Evolutionary conservation across 331 rosid species (phyloP).

Genomic region (Acacia pycnantha): DNA sequence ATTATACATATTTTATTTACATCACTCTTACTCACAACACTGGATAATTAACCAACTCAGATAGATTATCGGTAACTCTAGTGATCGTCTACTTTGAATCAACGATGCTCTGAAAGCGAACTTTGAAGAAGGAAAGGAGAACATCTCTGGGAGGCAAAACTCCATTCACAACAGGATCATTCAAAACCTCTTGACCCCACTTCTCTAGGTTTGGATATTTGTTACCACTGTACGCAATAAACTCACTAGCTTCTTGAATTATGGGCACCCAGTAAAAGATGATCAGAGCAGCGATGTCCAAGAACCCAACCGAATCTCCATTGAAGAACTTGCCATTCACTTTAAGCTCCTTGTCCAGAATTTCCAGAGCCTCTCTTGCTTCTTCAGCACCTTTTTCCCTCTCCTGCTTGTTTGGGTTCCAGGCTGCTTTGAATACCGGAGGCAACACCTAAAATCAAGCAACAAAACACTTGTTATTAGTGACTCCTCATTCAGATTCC

Average conservation of each 20-base stretch:
- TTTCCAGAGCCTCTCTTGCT: slow-evolving; percentile 28
- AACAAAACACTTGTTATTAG: not conserved
- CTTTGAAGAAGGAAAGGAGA: slow-evolving; percentile 7
- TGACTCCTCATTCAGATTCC: not conserved
- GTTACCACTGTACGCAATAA: not conserved
- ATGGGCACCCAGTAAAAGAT: not conserved
- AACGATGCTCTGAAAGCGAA: not conserved
- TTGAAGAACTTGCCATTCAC: slow-evolving; percentile 51
- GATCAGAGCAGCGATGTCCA: slow-evolving; percentile 45
- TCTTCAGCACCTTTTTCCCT: slow-evolving; percentile 48
- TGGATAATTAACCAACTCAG: not conserved
- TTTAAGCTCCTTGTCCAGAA: slow-evolving; percentile 49
- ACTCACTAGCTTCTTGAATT: not conserved
- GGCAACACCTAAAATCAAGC: slow-evolving; percentile 15
- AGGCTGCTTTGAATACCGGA: slow-evolving; percentile 32
- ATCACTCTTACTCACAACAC: not conserved
- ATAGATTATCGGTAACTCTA: not conserved
- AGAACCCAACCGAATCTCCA: slow-evolving; percentile 50
- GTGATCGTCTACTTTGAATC: not conserved
- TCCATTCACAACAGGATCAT: slow-evolving; percentile 12
- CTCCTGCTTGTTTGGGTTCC: slow-evolving; percentile 33
- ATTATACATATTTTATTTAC: not conserved
- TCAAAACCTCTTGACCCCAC: slow-evolving; percentile 35
- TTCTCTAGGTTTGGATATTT: slow-evolving; percentile 33
- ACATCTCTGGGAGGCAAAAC: slow-evolving; percentile 30